Evolutionary conservation across 148 eudicot species (phyloP).

Genomic region (Amaranthus hypochondriacus): DNA sequence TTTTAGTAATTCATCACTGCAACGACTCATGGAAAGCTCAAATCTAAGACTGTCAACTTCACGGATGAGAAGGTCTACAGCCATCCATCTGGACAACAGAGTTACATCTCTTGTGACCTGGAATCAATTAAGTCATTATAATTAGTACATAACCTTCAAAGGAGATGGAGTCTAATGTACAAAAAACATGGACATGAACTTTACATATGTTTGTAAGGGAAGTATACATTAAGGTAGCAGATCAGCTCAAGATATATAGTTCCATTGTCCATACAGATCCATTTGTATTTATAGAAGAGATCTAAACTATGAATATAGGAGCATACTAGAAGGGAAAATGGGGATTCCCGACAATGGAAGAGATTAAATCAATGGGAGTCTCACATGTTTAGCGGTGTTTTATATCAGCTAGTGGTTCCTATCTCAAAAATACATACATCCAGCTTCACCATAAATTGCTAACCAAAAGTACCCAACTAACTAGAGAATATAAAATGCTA

Average conservation of each 20-base stretch:
- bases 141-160: background rate
- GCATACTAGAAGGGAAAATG: background rate
- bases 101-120: conserved; percentile 89
- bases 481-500: background rate
- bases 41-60: conserved; percentile 89
- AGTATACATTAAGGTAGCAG: background rate
- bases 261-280: background rate
- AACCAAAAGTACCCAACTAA: background rate
- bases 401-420: background rate
- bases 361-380: background rate
- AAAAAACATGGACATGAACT: background rate
- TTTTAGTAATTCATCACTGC: conserved; percentile 48
- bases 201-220: background rate
- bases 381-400: background rate
- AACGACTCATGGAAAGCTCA: conserved; percentile 80
- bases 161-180: background rate
- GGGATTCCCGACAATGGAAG: background rate
- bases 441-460: background rate
- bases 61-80: conserved; percentile 78
- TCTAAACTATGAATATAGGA: background rate
- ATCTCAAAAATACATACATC: background rate
- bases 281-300: conserved; percentile 2
- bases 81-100: conserved; percentile 95
- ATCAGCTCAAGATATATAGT: background rate
- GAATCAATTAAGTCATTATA: conserved; percentile 16